Conservation (phyloP, 345 rosid genomes). For the Moricandia moricandioides region DNA sequence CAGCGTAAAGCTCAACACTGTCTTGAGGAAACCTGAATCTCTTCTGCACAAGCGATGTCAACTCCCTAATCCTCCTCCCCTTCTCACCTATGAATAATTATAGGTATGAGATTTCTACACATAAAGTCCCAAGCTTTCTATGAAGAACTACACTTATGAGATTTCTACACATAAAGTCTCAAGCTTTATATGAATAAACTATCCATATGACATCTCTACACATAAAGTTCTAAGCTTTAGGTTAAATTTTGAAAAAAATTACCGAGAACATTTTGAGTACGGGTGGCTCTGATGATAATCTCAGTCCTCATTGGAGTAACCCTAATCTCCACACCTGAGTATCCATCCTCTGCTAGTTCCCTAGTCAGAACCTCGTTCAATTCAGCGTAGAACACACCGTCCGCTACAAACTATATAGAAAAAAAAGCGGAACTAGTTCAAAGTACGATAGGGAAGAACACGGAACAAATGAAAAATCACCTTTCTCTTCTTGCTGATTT, state of each 20-base stretch:
- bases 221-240: no score
- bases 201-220: background rate
- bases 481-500: background rate
- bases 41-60: slow-evolving; percentile 59
- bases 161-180: background rate
- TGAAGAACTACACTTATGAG: background rate
- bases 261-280: slow-evolving; percentile 86
- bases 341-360: slow-evolving; percentile 91
- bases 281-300: slow-evolving; percentile 87
- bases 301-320: slow-evolving; percentile 89
- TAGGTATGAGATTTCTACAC: background rate
- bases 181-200: background rate
- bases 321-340: slow-evolving; percentile 87
- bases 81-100: slow-evolving; percentile 51
- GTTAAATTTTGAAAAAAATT: background rate
- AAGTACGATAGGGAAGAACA: no score
- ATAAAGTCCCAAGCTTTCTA: slow-evolving; percentile 26
- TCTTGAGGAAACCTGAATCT: background rate
- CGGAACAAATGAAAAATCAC: no score
- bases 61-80: slow-evolving; percentile 75
- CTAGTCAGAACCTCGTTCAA: slow-evolving; percentile 70
- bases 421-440: background rate
- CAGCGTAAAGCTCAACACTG: no score
- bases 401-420: slow-evolving; percentile 56
- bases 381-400: slow-evolving; percentile 80